A percentile compares a stretch with the other conserved stretches of the same genome.
Conservation (phyloP, 176 grass and related monocot species). For the barley (Hordeum vulgare) region DNA sequence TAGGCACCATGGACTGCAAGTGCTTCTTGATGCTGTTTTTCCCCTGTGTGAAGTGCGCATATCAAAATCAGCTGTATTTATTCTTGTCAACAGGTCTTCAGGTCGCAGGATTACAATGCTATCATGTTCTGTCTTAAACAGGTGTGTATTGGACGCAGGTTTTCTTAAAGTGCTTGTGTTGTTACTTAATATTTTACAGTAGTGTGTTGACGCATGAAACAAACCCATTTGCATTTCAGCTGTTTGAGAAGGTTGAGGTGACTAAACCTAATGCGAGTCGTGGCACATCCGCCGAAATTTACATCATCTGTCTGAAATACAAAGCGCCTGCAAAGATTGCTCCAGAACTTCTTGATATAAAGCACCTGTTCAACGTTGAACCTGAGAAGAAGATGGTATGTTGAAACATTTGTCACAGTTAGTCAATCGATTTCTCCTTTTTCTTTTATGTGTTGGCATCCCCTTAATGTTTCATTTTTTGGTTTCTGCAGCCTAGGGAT, state of each 20-base stretch:
- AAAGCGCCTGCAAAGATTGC: conserved; percentile 93
- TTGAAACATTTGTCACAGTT: neutral
- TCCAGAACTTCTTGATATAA: conserved; percentile 86
- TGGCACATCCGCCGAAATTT: conserved; percentile 92
- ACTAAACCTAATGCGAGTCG: conserved; percentile 91
- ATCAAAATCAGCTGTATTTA: neutral
- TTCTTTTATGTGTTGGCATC: neutral
- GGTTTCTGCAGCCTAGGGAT: conserved; percentile 53
- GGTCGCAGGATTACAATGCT: conserved; percentile 91
- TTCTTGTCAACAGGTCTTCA: conserved; percentile 66
- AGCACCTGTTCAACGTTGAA: conserved; percentile 76
- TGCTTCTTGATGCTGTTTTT: neutral
- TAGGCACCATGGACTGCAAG: neutral
- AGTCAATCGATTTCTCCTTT: neutral
- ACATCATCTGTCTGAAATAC: conserved; percentile 74
- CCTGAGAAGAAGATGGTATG: conserved; percentile 53
- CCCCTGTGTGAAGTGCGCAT: neutral
- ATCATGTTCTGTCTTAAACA: conserved; percentile 94
- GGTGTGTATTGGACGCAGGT: conserved; percentile 22
- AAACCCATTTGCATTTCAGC: conserved; percentile 30
- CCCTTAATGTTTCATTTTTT: conserved; percentile 18
- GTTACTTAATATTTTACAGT: neutral
- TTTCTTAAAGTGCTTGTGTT: neutral
- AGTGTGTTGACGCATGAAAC: conserved; percentile 16
- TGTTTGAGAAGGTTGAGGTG: conserved; percentile 87